Base-by-base conservation (phyloP, 352 stramenopile species). In the Peronospora tabacina region DNA sequence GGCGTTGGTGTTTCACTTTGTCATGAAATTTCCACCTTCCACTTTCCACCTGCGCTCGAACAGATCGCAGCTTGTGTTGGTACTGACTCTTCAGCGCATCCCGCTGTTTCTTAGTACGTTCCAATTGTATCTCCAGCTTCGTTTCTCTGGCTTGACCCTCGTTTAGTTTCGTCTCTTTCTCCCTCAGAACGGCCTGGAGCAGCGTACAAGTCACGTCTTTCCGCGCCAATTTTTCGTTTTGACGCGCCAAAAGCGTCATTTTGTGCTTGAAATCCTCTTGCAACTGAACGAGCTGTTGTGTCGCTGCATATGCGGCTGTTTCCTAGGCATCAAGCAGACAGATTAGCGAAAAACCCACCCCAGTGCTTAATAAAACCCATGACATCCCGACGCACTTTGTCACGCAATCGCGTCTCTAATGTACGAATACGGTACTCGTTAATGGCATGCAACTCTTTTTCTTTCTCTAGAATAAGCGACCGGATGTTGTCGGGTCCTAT, bases 251-350 rank as follows among this genome's bases (percentile, higher is more conserved):
- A 7, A 96, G 62, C 69, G 92, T 92, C 36, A 96, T 66, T 54
- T 96, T 96, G 70, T 95, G 96, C 58, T 93, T 88, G 74, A 96
- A 96, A 61, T 96, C 87, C 45, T 95, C 85, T 52, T 94, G 85
- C 20, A 96, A 62, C 53, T 95, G 94, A 51, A 45, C 64, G 13
- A 95, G 80, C 60, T 85, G 80, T 46, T 84, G 66, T 59, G 85
- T 90, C 57, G 81, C 79, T 8, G 61, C 54, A 6, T 57, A 61
- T 17, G 55, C 61, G 0, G 68, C 61, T 2, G 50, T 51, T 22
- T 87, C 76, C 69, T 82, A 19, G 3, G n/a, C 17, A 33, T 38
- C 12, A n/a, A 29, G 44, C 11, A 1, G 22, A 38, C 19, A 26
- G 16, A 22, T 28, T 33, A 20, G 20, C 46, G 34, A 46, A 30